Conservation (phyloP, 805 yeast genomes). For the Wickerhamomyces chambardii region DNA sequence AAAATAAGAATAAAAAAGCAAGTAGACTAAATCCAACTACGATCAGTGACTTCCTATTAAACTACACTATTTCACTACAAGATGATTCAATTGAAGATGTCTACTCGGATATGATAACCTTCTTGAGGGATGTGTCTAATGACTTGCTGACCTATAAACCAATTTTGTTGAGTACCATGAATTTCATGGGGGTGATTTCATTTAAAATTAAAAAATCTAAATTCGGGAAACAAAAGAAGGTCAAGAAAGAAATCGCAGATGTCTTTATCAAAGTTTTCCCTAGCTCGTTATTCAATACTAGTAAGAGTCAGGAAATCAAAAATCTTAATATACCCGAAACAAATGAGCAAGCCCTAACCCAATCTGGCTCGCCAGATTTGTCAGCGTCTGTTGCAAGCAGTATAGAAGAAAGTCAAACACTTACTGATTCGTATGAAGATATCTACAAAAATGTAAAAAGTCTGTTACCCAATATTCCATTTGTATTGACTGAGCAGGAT, state of each 20-base stretch:
- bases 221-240: conserved; percentile 51
- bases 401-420: too few species aligned
- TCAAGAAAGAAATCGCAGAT: conserved; percentile 47
- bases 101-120: conserved; percentile 49
- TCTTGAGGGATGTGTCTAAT: conserved; percentile 48
- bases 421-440: conserved; percentile 31
- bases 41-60: conserved; percentile 28
- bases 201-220: conserved; percentile 48
- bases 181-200: conserved; percentile 41
- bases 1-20: conserved; percentile 13
- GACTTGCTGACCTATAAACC: conserved; percentile 37
- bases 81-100: conserved; percentile 75
- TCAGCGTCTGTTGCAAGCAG: conserved; percentile 4
- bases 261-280: conserved; percentile 27
- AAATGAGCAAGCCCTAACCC: too few species aligned
- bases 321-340: too few species aligned
- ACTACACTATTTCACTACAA: conserved; percentile 59
- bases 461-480: conserved; percentile 19
- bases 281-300: too few species aligned
- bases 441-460: conserved; percentile 30
- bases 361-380: too few species aligned
- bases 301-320: too few species aligned
- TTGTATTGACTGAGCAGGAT: conserved; percentile 45
- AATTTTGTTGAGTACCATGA: conserved; percentile 44
- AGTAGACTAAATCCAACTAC: conserved; percentile 6